These are phyloP conservation scores for Xylariaceae sp. DNA, from an alignment of 2,329 filamentous ascomycete genomes.

Conservation along the genomic window DNA sequence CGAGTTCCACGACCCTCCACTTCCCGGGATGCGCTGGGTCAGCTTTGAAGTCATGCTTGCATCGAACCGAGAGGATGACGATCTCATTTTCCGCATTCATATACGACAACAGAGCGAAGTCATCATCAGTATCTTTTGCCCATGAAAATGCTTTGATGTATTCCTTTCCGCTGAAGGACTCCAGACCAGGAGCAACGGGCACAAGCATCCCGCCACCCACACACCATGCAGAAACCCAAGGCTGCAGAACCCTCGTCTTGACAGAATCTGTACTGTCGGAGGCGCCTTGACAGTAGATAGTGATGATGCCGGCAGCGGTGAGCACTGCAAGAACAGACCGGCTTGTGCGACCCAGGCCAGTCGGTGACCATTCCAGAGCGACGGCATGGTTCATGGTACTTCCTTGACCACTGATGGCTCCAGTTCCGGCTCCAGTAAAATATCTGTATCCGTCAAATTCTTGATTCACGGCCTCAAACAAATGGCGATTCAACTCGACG, in stretches of 20 bases:
- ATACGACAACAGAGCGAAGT: slow-evolving; percentile 48
- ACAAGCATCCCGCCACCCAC: slow-evolving; percentile 50
- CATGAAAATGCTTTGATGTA: slow-evolving; percentile 50
- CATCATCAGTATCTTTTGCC: slow-evolving; percentile 41
- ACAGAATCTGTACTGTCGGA: slow-evolving; percentile 20
- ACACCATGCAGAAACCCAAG: slow-evolving; percentile 54
- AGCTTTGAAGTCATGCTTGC: slow-evolving; percentile 25
- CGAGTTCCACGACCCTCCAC: slow-evolving; percentile 51
- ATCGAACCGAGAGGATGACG: slow-evolving; percentile 47
- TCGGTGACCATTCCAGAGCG: slow-evolving; percentile 53
- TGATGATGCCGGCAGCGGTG: slow-evolving; percentile 46
- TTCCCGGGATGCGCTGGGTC: slow-evolving; percentile 17
- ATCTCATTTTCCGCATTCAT: slow-evolving; percentile 47
- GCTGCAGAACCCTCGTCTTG: slow-evolving; percentile 39
- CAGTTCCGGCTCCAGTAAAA: slow-evolving; percentile 42
- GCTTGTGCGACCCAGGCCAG: slow-evolving; percentile 51
- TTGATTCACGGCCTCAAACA: slow-evolving; percentile 25
- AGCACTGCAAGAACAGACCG: slow-evolving; percentile 50
- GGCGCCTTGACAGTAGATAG: slow-evolving; percentile 48
- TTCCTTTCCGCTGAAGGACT: slow-evolving; percentile 30
- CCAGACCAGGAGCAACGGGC: slow-evolving; percentile 36
- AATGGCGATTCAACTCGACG: slow-evolving; percentile 26
- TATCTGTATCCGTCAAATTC: slow-evolving; percentile 28
- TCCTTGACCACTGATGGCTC: slow-evolving; percentile 45
- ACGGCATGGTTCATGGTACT: slow-evolving; percentile 53